Evolutionary conservation across 2,329 filamentous ascomycete species (phyloP).

Genomic region (Fusarium metavorans): DNA sequence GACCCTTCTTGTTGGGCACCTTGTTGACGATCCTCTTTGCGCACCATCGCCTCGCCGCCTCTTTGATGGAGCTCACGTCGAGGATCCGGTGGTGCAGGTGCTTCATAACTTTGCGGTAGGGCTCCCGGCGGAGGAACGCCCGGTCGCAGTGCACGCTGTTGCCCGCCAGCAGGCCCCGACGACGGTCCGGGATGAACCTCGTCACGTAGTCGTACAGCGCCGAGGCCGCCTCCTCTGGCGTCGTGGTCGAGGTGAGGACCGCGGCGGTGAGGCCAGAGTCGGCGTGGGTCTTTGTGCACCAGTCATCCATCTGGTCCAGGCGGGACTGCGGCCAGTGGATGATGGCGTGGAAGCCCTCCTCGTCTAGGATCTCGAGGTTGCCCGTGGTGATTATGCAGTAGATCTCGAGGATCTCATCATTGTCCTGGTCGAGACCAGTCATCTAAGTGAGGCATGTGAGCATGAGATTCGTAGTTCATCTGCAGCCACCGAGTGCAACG

Average conservation of each 20-base stretch:
- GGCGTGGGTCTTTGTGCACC: conserved; percentile 87
- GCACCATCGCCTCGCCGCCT: conserved; percentile 87
- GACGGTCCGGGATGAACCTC: conserved; percentile 73
- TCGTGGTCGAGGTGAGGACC: conserved; percentile 79
- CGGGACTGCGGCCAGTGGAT: conserved; percentile 78
- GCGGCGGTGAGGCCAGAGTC: conserved; percentile 83
- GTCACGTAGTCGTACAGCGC: conserved; percentile 84
- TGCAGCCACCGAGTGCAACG: neutral
- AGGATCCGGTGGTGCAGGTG: conserved; percentile 91
- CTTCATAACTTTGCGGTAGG: conserved; percentile 79
- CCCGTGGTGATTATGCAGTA: conserved; percentile 91
- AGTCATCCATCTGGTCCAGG: conserved; percentile 85
- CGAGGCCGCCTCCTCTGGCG: conserved; percentile 77
- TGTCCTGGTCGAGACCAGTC: conserved; percentile 78
- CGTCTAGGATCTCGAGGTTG: conserved; percentile 80
- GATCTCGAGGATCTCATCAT: conserved; percentile 89
- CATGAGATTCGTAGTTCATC: conserved; percentile 6
- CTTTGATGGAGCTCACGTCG: conserved; percentile 93
- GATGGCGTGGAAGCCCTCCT: conserved; percentile 81
- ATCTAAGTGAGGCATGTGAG: conserved; percentile 69
- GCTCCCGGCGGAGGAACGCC: conserved; percentile 79
- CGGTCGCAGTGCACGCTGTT: conserved; percentile 94
- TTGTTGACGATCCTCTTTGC: conserved; percentile 58
- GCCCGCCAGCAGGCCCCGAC: conserved; percentile 82
- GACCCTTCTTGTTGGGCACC: conserved; percentile 78